Base-by-base conservation (phyloP, 2,329 filamentous ascomycete species). In the Hymenoscyphus albidus region DNA sequence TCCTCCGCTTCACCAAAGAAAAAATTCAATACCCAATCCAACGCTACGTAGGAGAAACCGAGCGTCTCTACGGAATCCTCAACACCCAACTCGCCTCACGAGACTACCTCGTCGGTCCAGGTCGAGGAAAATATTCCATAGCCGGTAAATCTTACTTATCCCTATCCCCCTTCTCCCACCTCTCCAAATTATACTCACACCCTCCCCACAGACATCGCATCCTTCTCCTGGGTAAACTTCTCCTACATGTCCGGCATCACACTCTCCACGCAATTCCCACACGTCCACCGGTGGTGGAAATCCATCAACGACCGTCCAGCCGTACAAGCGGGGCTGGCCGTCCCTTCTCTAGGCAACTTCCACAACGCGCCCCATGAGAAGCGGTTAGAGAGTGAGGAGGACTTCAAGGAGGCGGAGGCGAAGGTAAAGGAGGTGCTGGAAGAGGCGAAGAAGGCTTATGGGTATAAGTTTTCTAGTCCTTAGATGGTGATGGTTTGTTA, bases 41-140 rank as follows among this genome's bases (percentile, higher is more conserved):
- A 73, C 85, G 91, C 51, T 94, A 93, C 76, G 81, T 88, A 62
- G 91, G 90, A 72, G 91, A 94, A 80, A 86, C 87, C 1, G 83
- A 89, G 69, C 85, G 91, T 2, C 81, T 94, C 1, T 93, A 93
- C 77, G 83, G 88, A 31, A 81, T 93, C 22, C 81, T 94, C 1
- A 83, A 94, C 75, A 80, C 81, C 71, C 88, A 88, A 62, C 85
- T 94, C 14, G 71, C 70, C 14, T 72, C 75, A 31, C 78, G 82
- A 2, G 81, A 84, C 62, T 86, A 78, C 67, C 72, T 86, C 6
- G 83, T 81, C 2, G 88, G 88, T 3, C 74, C 80, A 1, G 81
- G 77, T 13, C 72, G 73, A 32, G 83, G 86, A 69, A 85, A 83
- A 72, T 87, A 82, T 76, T 85, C 82, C 70, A 86, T 89, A 64